Percentiles rank a stretch among this genome's conserved stretches.
Conservation (phyloP, 345 rosid species). For the Hibiscus tridactylites region DNA sequence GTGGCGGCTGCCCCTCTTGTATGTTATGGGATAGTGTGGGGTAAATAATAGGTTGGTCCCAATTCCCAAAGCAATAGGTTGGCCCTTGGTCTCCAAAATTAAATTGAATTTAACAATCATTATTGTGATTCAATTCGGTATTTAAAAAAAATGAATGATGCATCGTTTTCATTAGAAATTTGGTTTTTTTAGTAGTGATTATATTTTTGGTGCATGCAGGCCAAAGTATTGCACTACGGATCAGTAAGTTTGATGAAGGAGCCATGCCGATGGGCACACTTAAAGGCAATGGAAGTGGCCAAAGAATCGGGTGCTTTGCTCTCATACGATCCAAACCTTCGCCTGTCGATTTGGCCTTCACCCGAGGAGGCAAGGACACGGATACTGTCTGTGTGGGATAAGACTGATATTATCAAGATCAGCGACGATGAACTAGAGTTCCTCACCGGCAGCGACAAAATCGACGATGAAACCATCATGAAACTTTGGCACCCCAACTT, state of each 20-base stretch:
- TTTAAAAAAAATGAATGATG: too few species aligned
- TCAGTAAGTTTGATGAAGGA: slow-evolving; percentile 95
- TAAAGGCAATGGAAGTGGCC: slow-evolving; percentile 90
- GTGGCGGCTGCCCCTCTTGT: too few species aligned
- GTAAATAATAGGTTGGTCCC: too few species aligned
- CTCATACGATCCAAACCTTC: slow-evolving; percentile 89
- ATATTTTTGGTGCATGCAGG: slow-evolving; percentile 26
- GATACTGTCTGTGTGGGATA: slow-evolving; percentile 90
- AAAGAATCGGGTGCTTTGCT: slow-evolving; percentile 82
- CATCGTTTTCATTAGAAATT: neutral
- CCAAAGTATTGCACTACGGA: slow-evolving; percentile 88
- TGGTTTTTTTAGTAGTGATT: too few species aligned
- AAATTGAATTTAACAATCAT: too few species aligned
- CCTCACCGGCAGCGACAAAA: slow-evolving; percentile 76
- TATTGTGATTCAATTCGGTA: too few species aligned
- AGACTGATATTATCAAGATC: slow-evolving; percentile 89
- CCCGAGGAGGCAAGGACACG: slow-evolving; percentile 80
- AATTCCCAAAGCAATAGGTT: too few species aligned
- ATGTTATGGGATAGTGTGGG: too few species aligned
- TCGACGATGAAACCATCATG: slow-evolving; percentile 68
- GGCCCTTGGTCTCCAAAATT: too few species aligned
- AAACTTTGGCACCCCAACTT: slow-evolving; percentile 79
- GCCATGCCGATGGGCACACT: slow-evolving; percentile 95
- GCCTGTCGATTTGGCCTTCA: slow-evolving; percentile 95
- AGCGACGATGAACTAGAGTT: slow-evolving; percentile 92